Evolutionary conservation across 805 yeast genomes (phyloP).

Genomic region (Myxozyma kluyveri): DNA sequence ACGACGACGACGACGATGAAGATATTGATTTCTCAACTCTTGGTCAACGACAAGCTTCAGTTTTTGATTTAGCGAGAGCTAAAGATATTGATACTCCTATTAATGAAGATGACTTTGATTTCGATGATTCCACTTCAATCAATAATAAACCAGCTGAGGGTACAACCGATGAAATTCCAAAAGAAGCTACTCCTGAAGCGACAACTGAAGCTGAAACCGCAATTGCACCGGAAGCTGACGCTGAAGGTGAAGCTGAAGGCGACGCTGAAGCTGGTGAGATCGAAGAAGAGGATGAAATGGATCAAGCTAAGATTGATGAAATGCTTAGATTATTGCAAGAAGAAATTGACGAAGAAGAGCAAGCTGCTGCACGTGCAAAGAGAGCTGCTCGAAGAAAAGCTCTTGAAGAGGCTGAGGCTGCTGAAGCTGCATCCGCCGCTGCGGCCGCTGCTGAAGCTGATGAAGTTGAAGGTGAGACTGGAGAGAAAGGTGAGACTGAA

Average conservation of each 20-base stretch:
- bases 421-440: constrained; percentile 12
- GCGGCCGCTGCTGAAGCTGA: background rate
- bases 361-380: constrained; percentile 17
- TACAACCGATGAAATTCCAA: background rate
- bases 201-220: constrained; percentile 35
- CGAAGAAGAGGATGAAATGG: constrained; percentile 39
- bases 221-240: constrained; percentile 33
- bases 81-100: constrained; percentile 7
- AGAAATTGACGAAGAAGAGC: constrained; percentile 26
- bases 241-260: background rate
- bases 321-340: constrained; percentile 32
- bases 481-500: constrained; percentile 1
- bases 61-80: constrained; percentile 9
- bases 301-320: constrained; percentile 40
- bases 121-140: background rate
- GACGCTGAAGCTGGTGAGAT: background rate
- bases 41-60: constrained; percentile 13
- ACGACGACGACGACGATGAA: constrained; percentile 5
- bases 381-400: constrained; percentile 19
- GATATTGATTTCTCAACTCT: constrained; percentile 17
- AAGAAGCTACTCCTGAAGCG: background rate
- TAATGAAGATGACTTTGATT: constrained; percentile 8
- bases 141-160: background rate
- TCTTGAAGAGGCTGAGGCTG: constrained; percentile 4
- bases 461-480: background rate